phyloP scores from a whole-genome alignment of 345 rosid species.

The Boechera retrofracta region DNA sequence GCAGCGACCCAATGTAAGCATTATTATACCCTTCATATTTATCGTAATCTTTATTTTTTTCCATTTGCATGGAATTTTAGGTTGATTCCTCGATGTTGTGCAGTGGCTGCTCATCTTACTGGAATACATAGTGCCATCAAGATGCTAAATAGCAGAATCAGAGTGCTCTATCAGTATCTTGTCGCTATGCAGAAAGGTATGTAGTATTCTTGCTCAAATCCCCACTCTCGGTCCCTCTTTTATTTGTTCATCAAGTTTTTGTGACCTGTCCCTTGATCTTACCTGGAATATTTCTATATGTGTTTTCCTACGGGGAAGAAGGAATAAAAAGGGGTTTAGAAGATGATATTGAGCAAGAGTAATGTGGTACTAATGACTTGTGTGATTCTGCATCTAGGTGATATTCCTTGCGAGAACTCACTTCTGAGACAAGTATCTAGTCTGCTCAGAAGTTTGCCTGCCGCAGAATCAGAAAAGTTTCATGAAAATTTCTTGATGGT shows the following conservation, averaged over 20 bases:
- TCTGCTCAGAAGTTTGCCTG: slow-evolving; percentile 90
- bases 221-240: background rate
- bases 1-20: slow-evolving; percentile 89
- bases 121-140: slow-evolving; percentile 97
- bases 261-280: slow-evolving; percentile 13
- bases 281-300: background rate
- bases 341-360: background rate
- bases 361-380: slow-evolving; percentile 17
- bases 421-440: slow-evolving; percentile 90
- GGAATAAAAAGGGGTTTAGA: slow-evolving; percentile 7
- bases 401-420: slow-evolving; percentile 87
- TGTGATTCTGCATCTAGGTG: slow-evolving; percentile 62
- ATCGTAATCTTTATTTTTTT: background rate
- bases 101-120: slow-evolving; percentile 99
- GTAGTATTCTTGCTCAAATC: slow-evolving; percentile 2
- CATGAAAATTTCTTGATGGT: slow-evolving; percentile 96
- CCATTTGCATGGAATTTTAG: background rate
- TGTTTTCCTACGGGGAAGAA: background rate
- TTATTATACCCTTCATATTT: background rate
- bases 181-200: slow-evolving; percentile 90
- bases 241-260: background rate
- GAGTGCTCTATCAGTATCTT: slow-evolving; percentile 92
- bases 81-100: slow-evolving; percentile 30
- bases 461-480: slow-evolving; percentile 86
- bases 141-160: slow-evolving; percentile 92